Percentiles rank a stretch among this genome's conserved stretches.
Conservation (phyloP, 2,329 filamentous ascomycete genomes). For the Tolypocladium inflatum region DNA sequence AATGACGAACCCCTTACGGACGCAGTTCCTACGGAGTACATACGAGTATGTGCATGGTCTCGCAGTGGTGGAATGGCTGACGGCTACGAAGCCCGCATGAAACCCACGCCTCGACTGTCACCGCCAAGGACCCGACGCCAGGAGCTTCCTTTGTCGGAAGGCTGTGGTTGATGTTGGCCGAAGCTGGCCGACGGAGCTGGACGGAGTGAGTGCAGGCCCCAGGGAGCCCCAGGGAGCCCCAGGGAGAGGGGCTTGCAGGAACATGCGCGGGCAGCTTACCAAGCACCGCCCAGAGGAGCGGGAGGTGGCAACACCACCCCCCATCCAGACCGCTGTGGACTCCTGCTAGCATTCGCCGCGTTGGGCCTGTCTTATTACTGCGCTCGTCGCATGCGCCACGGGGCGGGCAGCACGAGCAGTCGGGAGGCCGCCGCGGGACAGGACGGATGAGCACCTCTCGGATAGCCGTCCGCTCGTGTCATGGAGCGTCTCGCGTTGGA, state of each 20-base stretch:
- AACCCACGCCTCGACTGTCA: neutral
- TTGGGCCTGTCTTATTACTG: neutral
- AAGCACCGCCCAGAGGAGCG: too few species aligned
- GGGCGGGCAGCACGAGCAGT: neutral
- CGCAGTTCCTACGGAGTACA: neutral
- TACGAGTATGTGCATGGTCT: neutral
- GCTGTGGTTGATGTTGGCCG: neutral
- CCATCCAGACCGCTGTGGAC: too few species aligned
- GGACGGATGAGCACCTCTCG: too few species aligned
- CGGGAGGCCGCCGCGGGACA: too few species aligned
- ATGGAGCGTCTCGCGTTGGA: too few species aligned
- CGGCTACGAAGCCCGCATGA: neutral
- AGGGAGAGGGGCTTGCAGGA: neutral
- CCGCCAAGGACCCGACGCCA: neutral
- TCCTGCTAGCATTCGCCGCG: neutral
- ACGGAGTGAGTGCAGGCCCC: too few species aligned
- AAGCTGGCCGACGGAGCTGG: neutral
- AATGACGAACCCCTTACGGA: neutral
- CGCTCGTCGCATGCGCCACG: neutral
- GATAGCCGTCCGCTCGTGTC: too few species aligned
- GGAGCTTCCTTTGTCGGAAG: neutral
- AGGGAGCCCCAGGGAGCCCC: too few species aligned
- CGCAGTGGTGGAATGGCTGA: neutral
- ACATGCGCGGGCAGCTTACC: too few species aligned
- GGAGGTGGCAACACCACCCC: neutral